Conservation (phyloP, 306 rosid species). For the Crataegus laevigata region DNA sequence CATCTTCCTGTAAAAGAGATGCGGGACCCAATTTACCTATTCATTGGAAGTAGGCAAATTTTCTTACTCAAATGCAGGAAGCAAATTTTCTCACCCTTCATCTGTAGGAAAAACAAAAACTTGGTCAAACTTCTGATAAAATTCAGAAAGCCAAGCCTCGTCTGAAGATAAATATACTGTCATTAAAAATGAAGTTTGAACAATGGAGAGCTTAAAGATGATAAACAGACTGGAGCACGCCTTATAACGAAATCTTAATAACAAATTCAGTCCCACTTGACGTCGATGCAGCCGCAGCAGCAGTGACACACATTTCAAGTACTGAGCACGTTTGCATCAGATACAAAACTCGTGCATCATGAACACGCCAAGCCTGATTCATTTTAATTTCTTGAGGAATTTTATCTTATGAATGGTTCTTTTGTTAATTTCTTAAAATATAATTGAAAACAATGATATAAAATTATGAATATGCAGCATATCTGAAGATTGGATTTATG, state of each 20-base stretch:
- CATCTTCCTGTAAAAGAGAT: too few species aligned
- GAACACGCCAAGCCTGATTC: neutral
- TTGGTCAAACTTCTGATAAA: conserved; percentile 5
- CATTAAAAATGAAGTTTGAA: neutral
- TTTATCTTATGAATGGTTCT: neutral
- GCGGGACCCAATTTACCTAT: too few species aligned
- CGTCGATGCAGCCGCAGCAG: neutral
- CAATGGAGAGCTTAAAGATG: neutral
- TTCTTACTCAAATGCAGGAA: too few species aligned
- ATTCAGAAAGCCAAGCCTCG: neutral
- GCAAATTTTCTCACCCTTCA: conserved; percentile 68
- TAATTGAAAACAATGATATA: too few species aligned
- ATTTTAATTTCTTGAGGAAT: neutral
- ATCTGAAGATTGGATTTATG: neutral
- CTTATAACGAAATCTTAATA: neutral
- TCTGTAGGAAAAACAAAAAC: conserved; percentile 32
- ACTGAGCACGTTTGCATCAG: neutral
- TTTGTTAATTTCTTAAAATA: neutral
- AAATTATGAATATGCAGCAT: too few species aligned
- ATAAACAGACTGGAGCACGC: neutral
- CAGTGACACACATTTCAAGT: neutral
- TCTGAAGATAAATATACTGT: neutral
- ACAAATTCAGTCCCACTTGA: neutral
- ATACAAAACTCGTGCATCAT: neutral
- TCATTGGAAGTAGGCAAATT: too few species aligned